Percentiles rank a stretch among this genome's conserved stretches.
Conservation (phyloP, 2,329 filamentous ascomycete species). For the Fusarium anguioides region DNA sequence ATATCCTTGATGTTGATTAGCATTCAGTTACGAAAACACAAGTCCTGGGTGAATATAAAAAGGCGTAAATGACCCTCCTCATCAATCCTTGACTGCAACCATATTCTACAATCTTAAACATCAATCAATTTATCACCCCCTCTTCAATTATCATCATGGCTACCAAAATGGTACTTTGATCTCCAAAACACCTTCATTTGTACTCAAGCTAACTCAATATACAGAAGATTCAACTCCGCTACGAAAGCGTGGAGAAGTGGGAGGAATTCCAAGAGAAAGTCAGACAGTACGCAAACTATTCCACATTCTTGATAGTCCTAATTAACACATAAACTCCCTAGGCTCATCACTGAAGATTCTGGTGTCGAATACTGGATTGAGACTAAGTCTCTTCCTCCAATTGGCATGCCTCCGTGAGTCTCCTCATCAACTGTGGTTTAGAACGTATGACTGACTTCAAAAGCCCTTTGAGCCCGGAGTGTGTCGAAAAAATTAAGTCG, state of each 20-base stretch:
- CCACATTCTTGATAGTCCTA: rapidly evolving
- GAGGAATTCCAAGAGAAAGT: neutral
- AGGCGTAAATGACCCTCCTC: neutral
- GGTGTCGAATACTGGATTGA: neutral
- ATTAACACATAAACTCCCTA: rapidly evolving
- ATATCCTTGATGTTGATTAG: too few relatives aligned
- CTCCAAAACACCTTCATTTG: rapidly evolving
- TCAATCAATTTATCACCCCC: neutral
- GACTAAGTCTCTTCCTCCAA: neutral
- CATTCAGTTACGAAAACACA: too few relatives aligned
- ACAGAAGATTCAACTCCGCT: neutral
- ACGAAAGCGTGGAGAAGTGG: neutral
- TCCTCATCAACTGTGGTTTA: rapidly evolving
- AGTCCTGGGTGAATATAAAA: neutral
- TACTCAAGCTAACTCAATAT: neutral
- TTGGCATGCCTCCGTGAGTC: neutral
- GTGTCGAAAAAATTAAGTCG: neutral
- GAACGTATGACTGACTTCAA: rapidly evolving
- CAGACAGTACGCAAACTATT: neutral
- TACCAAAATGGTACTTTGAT: neutral
- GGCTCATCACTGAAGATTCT: neutral
- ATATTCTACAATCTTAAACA: neutral
- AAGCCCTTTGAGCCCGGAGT: neutral
- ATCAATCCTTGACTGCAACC: too few relatives aligned
- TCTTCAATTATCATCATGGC: neutral